phyloP scores from a whole-genome alignment of 495 filamentous ascomycete genomes.

The Lineolata rhizophorae region DNA sequence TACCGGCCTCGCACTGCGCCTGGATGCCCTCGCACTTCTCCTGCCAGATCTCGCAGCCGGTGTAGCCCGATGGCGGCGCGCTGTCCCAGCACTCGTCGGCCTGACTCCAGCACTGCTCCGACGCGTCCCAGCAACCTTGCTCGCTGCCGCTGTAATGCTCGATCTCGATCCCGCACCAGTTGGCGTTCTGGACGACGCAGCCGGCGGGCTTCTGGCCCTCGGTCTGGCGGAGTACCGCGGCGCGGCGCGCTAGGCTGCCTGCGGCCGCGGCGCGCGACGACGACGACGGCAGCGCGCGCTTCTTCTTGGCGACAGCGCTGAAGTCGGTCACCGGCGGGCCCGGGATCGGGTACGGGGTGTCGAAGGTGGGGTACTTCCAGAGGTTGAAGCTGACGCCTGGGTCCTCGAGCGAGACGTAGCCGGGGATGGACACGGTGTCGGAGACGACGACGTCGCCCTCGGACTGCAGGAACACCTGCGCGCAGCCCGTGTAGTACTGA shows the following conservation, averaged over 20 bases:
- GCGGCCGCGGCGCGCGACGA: no score
- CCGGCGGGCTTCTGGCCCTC: constrained; percentile 24
- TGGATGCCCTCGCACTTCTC: constrained; percentile 31
- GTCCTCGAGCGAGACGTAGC: constrained; percentile 29
- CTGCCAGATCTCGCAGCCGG: constrained; percentile 36
- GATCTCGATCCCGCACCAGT: constrained; percentile 47
- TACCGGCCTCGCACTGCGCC: constrained; percentile 21
- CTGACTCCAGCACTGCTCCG: constrained; percentile 35
- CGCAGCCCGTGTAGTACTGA: constrained; percentile 47
- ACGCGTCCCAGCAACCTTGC: constrained; percentile 33
- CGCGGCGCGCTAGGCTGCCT: constrained; percentile 5
- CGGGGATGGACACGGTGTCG: constrained; percentile 37
- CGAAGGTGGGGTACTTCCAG: constrained; percentile 23
- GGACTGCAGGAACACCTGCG: constrained; percentile 39
- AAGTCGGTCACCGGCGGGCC: constrained; percentile 26
- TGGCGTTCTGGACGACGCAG: constrained; percentile 41
- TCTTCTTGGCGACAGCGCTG: not conserved
- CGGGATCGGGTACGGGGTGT: constrained; percentile 30
- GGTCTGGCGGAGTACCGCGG: constrained; percentile 12
- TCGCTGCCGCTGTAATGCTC: constrained; percentile 25
- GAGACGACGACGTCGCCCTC: constrained; percentile 20
- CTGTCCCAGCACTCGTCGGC: constrained; percentile 28
- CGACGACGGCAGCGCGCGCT: no score
- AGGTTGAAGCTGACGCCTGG: constrained; percentile 39
- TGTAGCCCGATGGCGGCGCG: constrained; percentile 32